Evolutionary conservation across 345 rosid species (phyloP).

Genomic region (Adansonia digitata): DNA sequence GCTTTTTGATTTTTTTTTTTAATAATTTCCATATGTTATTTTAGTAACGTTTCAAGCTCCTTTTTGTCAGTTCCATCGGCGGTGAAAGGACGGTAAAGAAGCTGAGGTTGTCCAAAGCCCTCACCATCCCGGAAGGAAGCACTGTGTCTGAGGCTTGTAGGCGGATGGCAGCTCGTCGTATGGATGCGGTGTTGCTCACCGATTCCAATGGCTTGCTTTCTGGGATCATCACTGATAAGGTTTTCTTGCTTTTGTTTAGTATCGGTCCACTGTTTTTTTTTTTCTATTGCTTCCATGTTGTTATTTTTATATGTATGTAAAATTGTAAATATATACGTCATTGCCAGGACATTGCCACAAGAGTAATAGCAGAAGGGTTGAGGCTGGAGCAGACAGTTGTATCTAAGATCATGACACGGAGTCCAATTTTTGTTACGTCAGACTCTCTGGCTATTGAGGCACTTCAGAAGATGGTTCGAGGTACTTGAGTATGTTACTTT

Average conservation of each 20-base stretch:
- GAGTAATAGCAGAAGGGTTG: slow-evolving; percentile 97
- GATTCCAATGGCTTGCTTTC: slow-evolving; percentile 89
- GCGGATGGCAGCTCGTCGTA: slow-evolving; percentile 95
- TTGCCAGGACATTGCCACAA: slow-evolving; percentile 59
- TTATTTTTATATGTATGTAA: neutral
- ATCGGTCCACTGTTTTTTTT: neutral
- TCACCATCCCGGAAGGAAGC: slow-evolving; percentile 92
- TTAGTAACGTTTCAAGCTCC: neutral
- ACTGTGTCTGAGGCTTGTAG: slow-evolving; percentile 85
- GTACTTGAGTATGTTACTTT: slow-evolving; percentile 15
- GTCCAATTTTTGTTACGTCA: slow-evolving; percentile 78
- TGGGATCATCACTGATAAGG: slow-evolving; percentile 92
- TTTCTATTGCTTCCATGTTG: neutral
- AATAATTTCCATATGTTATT: neutral
- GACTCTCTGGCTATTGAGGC: slow-evolving; percentile 92
- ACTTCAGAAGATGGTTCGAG: slow-evolving; percentile 96
- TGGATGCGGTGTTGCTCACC: slow-evolving; percentile 83
- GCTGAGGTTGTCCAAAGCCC: slow-evolving; percentile 84
- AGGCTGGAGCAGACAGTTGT: slow-evolving; percentile 84
- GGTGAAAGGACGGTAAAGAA: slow-evolving; percentile 93
- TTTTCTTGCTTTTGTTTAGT: slow-evolving; percentile 7
- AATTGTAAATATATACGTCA: neutral
- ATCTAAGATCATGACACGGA: slow-evolving; percentile 88
- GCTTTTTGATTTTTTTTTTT: neutral
- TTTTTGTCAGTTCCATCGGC: slow-evolving; percentile 25